Evolutionary conservation across 1,284 basidiomycete species (phyloP).

Genomic region (Naganishia albida): DNA sequence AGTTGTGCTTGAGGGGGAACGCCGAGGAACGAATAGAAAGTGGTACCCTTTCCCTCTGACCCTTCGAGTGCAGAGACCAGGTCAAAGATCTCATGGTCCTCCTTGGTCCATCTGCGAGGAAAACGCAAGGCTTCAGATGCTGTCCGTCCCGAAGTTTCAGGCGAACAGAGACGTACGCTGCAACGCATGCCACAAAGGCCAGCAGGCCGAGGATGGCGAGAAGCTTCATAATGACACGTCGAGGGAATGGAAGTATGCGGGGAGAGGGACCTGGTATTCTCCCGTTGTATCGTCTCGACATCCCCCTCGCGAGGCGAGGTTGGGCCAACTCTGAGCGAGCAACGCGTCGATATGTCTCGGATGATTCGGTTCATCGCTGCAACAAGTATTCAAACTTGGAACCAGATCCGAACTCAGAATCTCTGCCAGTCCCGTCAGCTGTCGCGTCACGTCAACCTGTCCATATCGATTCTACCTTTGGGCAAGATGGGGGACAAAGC

Average conservation of each 20-base stretch:
- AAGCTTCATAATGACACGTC: slow-evolving; percentile 11
- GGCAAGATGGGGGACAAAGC: background rate
- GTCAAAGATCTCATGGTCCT: slow-evolving; percentile 91
- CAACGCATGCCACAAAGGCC: slow-evolving; percentile 15
- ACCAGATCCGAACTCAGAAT: background rate
- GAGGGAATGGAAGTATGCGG: background rate
- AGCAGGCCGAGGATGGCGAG: slow-evolving; percentile 4
- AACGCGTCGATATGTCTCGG: too few relatives aligned
- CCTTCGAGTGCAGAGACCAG: slow-evolving; percentile 79
- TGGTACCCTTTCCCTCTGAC: slow-evolving; percentile 80
- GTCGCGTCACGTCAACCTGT: background rate
- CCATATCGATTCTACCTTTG: background rate
- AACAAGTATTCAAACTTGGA: background rate
- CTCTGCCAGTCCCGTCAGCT: background rate
- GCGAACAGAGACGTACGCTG: background rate
- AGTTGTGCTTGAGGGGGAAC: slow-evolving; percentile 69
- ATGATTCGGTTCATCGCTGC: background rate
- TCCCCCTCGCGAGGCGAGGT: too few relatives aligned
- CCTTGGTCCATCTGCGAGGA: slow-evolving; percentile 27
- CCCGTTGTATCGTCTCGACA: too few relatives aligned
- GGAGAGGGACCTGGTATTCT: background rate
- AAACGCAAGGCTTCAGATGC: background rate
- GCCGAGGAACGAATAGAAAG: slow-evolving; percentile 84
- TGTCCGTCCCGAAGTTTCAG: background rate
- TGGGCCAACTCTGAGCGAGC: too few relatives aligned